A percentile compares a stretch with the other conserved stretches of the same genome.
Conservation (phyloP, 345 rosid species). For the Psidium guajava region DNA sequence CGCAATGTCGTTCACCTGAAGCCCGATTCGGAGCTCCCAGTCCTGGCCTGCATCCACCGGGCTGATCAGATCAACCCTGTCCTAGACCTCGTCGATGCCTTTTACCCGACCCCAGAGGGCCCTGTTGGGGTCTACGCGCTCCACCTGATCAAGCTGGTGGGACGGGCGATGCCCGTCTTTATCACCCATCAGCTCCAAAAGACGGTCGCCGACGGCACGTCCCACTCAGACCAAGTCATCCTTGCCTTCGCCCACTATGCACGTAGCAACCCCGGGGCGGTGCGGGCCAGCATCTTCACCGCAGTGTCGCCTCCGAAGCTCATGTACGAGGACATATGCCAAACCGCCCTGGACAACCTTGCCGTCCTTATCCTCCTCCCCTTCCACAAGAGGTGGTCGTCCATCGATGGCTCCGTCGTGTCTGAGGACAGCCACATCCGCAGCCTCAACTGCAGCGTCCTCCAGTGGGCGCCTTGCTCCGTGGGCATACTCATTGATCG, state of each 20-base stretch:
- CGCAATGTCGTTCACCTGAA: constrained; percentile 20
- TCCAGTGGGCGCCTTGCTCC: constrained; percentile 48
- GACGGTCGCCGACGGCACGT: not conserved
- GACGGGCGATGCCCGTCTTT: constrained; percentile 33
- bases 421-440: constrained; percentile 17
- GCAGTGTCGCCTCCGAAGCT: constrained; percentile 26
- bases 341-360: constrained; percentile 35
- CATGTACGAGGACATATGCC: constrained; percentile 53
- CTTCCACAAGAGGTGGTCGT: constrained; percentile 39
- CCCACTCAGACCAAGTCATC: constrained; percentile 29
- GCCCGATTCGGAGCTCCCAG: constrained; percentile 18
- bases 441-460: constrained; percentile 30
- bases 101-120: constrained; percentile 15
- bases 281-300: constrained; percentile 14
- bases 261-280: constrained; percentile 10
- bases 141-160: constrained; percentile 43
- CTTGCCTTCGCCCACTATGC: constrained; percentile 18
- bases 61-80: constrained; percentile 23
- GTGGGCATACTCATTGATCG: constrained; percentile 36
- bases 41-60: constrained; percentile 44
- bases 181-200: constrained; percentile 33
- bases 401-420: constrained; percentile 16
- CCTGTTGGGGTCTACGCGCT: constrained; percentile 32
- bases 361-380: constrained; percentile 45
- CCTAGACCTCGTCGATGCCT: constrained; percentile 22